Base-by-base conservation (phyloP, 148 eudicot species). In the Bassia scoparia region DNA sequence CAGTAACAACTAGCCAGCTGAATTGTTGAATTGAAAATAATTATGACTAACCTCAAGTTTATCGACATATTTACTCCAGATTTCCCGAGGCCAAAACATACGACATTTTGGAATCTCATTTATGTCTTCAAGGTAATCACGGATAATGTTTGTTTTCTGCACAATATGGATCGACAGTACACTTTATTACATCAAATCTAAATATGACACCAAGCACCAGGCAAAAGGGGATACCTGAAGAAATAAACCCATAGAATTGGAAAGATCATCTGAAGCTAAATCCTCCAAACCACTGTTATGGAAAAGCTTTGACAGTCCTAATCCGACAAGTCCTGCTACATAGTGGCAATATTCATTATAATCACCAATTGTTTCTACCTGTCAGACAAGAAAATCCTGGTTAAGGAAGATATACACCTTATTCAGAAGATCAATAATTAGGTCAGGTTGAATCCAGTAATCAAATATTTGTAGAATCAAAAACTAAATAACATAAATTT, bases 231-330 rank as follows among this genome's bases (percentile, higher is more conserved):
- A 34, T 84, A 94, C 98, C 98, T 95, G 99, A 81, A 95, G 96
- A 87, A 95, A 95, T 78, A 88, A 85, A 73, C 97, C 99, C 99
- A 91, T 89, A n/a, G 96, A 84, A 80, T 89, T 95, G 76, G 97
- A 89, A 29, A 89, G 81, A 70, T 75, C 62, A 74, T 91, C 96
- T 5, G 96, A 53, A 53, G 81, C 78, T 63, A 88, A 64, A 79
- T 88, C 89, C 87, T 95, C 99, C 2, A 72, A 64, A 44, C 99
- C 99, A 69, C 96, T 84, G 61, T 90, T 96, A 79, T 91, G 89
- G 83, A 95, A 91, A 61, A 95, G 92, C 86, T 95, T 95, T 52
- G 99, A 91, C 80, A 95, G 73, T 8, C 99, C 97, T 59, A 91
- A 77, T 37, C 99, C 99, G 70, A 91, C 96, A 77, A 91, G 92